phyloP scores from a whole-genome alignment of 495 filamentous ascomycete species.

The Penicillium arizonense region DNA sequence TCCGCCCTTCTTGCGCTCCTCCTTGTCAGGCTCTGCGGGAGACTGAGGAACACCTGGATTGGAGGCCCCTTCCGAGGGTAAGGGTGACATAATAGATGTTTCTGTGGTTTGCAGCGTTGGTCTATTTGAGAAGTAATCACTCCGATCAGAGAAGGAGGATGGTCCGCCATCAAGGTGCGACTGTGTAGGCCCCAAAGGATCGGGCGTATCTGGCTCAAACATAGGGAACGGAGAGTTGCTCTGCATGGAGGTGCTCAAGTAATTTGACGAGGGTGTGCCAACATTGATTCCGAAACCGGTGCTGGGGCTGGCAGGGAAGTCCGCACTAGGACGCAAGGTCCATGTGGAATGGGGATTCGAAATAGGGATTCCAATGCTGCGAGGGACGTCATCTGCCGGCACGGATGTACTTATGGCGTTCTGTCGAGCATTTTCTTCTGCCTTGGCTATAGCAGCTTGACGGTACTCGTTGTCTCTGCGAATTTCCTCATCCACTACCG shows the following conservation, averaged over 20 bases:
- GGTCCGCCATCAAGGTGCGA: slow-evolving; percentile 44
- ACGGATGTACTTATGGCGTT: slow-evolving; percentile 56
- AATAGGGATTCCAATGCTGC: slow-evolving; percentile 45
- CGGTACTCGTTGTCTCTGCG: slow-evolving; percentile 74
- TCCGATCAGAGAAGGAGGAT: slow-evolving; percentile 46
- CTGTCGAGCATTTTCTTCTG: slow-evolving; percentile 52
- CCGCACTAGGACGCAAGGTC: slow-evolving; percentile 66
- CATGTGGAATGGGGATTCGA: slow-evolving; percentile 44
- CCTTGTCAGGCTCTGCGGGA: slow-evolving; percentile 67
- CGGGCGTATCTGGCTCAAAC: slow-evolving; percentile 24
- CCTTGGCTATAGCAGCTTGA: slow-evolving; percentile 58
- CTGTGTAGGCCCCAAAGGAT: slow-evolving; percentile 9
- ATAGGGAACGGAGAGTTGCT: slow-evolving; percentile 24
- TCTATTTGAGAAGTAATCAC: slow-evolving; percentile 66
- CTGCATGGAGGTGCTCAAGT: slow-evolving; percentile 28
- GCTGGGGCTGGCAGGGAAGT: slow-evolving; percentile 49
- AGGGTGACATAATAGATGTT: slow-evolving; percentile 44
- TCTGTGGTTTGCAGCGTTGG: slow-evolving; percentile 22
- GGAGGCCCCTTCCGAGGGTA: slow-evolving; percentile 47
- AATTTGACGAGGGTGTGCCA: slow-evolving; percentile 22
- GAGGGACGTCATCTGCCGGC: slow-evolving; percentile 59
- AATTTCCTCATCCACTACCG: slow-evolving; percentile 86
- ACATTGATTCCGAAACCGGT: slow-evolving; percentile 57
- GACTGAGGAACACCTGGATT: slow-evolving; percentile 50
- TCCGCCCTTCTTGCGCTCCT: slow-evolving; percentile 65